Conservation (phyloP, 2,329 filamentous ascomycete species). For the Claviceps cyperi region DNA sequence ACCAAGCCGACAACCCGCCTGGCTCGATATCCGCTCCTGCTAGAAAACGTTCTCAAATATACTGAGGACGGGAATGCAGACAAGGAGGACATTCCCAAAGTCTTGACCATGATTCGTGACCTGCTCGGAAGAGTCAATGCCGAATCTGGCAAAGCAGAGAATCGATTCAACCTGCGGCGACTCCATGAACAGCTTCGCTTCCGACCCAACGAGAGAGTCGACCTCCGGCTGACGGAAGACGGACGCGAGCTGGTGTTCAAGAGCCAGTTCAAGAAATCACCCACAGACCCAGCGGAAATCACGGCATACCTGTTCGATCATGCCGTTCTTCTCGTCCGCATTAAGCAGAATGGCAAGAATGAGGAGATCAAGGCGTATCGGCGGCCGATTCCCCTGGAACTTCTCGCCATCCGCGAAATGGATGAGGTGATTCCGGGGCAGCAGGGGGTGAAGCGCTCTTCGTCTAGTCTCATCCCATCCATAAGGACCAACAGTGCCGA, state of each 20-base stretch:
- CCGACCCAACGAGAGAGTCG: constrained; percentile 76
- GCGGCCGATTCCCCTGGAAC: constrained; percentile 81
- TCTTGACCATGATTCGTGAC: constrained; percentile 72
- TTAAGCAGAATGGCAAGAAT: constrained; percentile 82
- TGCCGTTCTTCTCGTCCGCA: constrained; percentile 77
- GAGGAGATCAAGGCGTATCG: constrained; percentile 94
- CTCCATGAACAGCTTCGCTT: constrained; percentile 88
- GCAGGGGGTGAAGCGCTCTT: constrained; percentile 69
- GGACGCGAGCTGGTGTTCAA: constrained; percentile 89
- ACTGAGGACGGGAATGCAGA: constrained; percentile 82
- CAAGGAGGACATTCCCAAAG: constrained; percentile 82
- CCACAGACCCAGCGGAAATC: constrained; percentile 77
- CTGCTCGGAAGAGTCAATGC: constrained; percentile 80
- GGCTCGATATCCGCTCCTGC: constrained; percentile 79
- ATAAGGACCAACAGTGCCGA: constrained; percentile 32
- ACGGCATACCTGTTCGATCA: constrained; percentile 95
- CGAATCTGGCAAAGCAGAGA: constrained; percentile 93
- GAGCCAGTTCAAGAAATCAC: constrained; percentile 81
- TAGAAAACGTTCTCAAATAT: constrained; percentile 85
- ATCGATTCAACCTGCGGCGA: constrained; percentile 87
- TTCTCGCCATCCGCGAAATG: constrained; percentile 92
- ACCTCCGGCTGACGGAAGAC: constrained; percentile 87
- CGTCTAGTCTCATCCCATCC: constrained; percentile 62
- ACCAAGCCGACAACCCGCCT: constrained; percentile 95
- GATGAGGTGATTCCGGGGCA: constrained; percentile 78